phyloP scores from a whole-genome alignment of 129 eudicot species.

The Helianthus tuberosus region DNA sequence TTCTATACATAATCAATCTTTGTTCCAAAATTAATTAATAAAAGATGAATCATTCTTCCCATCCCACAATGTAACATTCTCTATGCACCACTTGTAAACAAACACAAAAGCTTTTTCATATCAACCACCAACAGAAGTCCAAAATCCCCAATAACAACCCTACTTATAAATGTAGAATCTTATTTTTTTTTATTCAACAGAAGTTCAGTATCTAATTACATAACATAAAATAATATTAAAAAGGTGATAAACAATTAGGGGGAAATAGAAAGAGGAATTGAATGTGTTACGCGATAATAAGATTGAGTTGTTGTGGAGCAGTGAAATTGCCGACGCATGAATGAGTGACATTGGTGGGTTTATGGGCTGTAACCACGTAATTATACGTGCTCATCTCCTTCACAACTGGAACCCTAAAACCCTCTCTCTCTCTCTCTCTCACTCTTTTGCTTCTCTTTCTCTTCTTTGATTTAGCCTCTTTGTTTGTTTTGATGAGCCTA shows the following conservation, averaged over 20 bases:
- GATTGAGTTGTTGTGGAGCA: conserved; percentile 86
- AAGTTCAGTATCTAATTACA: background rate
- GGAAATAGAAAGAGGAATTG: background rate
- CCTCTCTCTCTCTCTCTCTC: too few relatives aligned
- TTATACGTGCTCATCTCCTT: conserved; percentile 77
- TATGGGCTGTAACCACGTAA: conserved; percentile 94
- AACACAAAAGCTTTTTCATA: too few relatives aligned
- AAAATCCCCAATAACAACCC: too few relatives aligned
- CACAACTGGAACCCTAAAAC: conserved; percentile 33
- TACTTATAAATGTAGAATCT: background rate
- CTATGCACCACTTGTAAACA: too few relatives aligned
- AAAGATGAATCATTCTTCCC: too few relatives aligned
- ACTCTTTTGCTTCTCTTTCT: too few relatives aligned
- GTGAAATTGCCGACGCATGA: conserved; percentile 99
- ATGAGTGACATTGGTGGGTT: conserved; percentile 94
- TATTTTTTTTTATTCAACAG: background rate
- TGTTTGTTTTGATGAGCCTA: conserved; percentile 11
- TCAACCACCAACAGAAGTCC: too few relatives aligned
- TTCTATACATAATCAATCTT: too few relatives aligned
- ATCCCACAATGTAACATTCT: too few relatives aligned
- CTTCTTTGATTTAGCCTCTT: background rate
- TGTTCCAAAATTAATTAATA: too few relatives aligned
- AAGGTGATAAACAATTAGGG: too few relatives aligned
- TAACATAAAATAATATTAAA: too few relatives aligned
- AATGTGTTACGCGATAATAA: conserved; percentile 68